These are phyloP conservation scores for Boletus rubescentipes DNA, from an alignment of 768 basidiomycete genomes.

Conservation along the genomic window DNA sequence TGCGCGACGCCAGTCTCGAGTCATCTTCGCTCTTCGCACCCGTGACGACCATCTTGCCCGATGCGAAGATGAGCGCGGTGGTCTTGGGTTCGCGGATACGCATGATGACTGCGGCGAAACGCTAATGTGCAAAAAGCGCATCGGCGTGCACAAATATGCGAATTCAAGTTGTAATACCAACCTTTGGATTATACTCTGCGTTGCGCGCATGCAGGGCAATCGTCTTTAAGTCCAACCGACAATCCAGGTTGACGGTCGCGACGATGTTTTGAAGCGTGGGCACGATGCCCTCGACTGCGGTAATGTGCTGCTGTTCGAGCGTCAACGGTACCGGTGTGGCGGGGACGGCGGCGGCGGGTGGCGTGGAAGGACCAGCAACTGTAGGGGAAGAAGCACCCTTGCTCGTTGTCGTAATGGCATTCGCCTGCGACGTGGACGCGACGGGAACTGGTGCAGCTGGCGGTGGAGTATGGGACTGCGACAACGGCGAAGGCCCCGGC, in stretches of 20 bases:
- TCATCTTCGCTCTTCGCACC: constrained; percentile 99
- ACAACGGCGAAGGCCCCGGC: constrained; percentile 57
- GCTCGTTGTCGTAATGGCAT: constrained; percentile 34
- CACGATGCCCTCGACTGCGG: constrained; percentile 95
- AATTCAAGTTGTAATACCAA: constrained; percentile 54
- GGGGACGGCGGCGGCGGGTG: constrained; percentile 51
- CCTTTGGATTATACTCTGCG: constrained; percentile 99
- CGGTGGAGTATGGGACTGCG: constrained; percentile 38
- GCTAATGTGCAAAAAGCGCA: constrained; percentile 74
- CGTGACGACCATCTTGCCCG: constrained; percentile 99
- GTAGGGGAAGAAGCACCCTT: constrained; percentile 38
- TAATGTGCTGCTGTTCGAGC: constrained; percentile 92
- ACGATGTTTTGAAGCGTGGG: constrained; percentile 99
- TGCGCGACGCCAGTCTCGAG: constrained; percentile 92
- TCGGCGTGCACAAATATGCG: constrained; percentile 50
- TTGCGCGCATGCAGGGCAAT: constrained; percentile 97
- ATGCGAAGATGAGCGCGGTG: constrained; percentile 98
- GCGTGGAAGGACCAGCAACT: constrained; percentile 58
- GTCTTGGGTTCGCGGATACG: constrained; percentile 99
- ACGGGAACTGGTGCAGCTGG: constrained; percentile 14
- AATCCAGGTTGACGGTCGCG: constrained; percentile 97
- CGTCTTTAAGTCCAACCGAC: constrained; percentile 95
- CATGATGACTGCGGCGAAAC: constrained; percentile 99
- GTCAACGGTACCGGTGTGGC: constrained; percentile 74
- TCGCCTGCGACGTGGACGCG: constrained; percentile 19